phyloP scores from a whole-genome alignment of 305 asterid genomes.

The Solanum hybrid region DNA sequence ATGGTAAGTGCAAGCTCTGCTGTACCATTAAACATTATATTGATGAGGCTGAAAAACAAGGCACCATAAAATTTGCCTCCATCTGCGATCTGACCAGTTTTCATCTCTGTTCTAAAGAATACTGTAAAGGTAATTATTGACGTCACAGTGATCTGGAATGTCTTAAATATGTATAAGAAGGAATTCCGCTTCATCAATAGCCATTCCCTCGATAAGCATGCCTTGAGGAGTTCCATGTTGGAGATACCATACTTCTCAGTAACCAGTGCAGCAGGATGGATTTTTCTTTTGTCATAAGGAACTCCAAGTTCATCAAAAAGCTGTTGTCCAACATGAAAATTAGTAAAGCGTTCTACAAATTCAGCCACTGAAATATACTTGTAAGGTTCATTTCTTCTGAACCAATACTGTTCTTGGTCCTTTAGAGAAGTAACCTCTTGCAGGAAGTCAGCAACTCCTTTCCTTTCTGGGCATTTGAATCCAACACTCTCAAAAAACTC shows the following conservation, averaged over 20 bases:
- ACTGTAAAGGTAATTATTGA: slow-evolving; percentile 74
- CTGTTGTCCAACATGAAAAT: slow-evolving; percentile 58
- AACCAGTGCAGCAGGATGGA: slow-evolving; percentile 89
- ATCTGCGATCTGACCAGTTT: slow-evolving; percentile 43
- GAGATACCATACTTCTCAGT: slow-evolving; percentile 76
- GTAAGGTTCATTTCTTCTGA: slow-evolving; percentile 49
- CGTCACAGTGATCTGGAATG: slow-evolving; percentile 75
- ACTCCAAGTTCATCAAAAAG: slow-evolving; percentile 53
- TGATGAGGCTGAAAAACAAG: slow-evolving; percentile 62
- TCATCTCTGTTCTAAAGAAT: slow-evolving; percentile 81
- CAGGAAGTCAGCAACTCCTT: slow-evolving; percentile 87
- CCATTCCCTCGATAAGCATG: slow-evolving; percentile 81
- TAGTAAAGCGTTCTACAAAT: slow-evolving; percentile 51
- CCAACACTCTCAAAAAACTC: slow-evolving; percentile 82
- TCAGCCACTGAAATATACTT: slow-evolving; percentile 49
- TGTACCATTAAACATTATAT: slow-evolving; percentile 84
- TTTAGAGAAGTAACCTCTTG: slow-evolving; percentile 90
- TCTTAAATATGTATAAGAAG: slow-evolving; percentile 75
- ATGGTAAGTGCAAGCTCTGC: slow-evolving; percentile 72
- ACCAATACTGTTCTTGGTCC: slow-evolving; percentile 94
- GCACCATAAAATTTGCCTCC: slow-evolving; percentile 82
- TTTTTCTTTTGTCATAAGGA: slow-evolving; percentile 55
- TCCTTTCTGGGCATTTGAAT: slow-evolving; percentile 82
- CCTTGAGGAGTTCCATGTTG: slow-evolving; percentile 66
- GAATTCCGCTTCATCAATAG: slow-evolving; percentile 73